Evolutionary conservation across 1,284 basidiomycete genomes (phyloP), one percentile per base, ranked within the genome.

Genomic region (Boletus smithii): DNA sequence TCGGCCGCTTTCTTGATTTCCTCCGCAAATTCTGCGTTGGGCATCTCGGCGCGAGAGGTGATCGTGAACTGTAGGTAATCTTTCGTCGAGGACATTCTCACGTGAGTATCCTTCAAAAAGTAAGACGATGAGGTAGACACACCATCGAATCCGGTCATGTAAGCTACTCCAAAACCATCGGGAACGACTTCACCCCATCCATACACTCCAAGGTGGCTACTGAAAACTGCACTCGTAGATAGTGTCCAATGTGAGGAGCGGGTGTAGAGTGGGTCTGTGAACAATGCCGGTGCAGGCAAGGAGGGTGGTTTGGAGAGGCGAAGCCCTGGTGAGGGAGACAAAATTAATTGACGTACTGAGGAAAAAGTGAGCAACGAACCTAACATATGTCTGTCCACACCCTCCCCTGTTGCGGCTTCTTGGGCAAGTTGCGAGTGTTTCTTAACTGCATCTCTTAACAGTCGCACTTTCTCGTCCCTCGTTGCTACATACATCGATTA

Each of bases 121-220:
- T 8, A 27, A 32, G 16, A 32, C 3, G 14, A 30, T 3, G 10
- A 18, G 2, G 30, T 8, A 27, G 17, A 61, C 75, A 33, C 40
- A 77, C 78, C 81, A 59, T 88, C 80, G 58, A 79, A 84, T 33
- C 85, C 84, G 16, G 85, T 85, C 80, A 86, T 79, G 57, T 89
- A 88, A 22, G 85, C 81, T 27, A 88, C 79, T 27, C 87, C 88
- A 60, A 88, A 89, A 5, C 88, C 88, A 53, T 89, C 79, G 2
- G 83, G 81, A 13, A 88, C 84, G 47, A 92, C 88, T 73, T 90
- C 88, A 44, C 89, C 90, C 85, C 88, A 93, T 27, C 91, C 91
- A 69, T 94, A 95, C 18, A 79, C 83, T 38, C 75, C 75, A 61
- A 95, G 85, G 61, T 87, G 80, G 53, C 84, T 83, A 18, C 87